phyloP scores from a whole-genome alignment of 2,329 filamentous ascomycete species.

The Penicillium sp. region DNA sequence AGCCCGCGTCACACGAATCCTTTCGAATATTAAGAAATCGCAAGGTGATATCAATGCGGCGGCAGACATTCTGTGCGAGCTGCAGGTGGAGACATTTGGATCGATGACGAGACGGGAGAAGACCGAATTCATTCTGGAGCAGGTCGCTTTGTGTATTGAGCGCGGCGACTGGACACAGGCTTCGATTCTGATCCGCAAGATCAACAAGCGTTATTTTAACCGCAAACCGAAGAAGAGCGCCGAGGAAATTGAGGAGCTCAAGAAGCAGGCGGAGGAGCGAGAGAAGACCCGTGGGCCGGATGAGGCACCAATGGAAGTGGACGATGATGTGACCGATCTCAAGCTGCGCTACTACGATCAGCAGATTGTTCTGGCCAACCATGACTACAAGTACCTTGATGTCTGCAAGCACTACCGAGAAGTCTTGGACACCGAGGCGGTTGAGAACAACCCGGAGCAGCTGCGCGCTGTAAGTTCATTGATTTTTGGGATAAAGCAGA shows the following conservation, averaged over 20 bases:
- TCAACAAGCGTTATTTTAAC: constrained; percentile 88
- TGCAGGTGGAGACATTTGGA: constrained; percentile 98
- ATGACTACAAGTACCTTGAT: constrained; percentile 95
- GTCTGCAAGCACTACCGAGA: constrained; percentile 98
- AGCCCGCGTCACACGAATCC: constrained; percentile 87
- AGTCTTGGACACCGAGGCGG: constrained; percentile 91
- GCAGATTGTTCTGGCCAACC: constrained; percentile 92
- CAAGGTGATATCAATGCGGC: constrained; percentile 90
- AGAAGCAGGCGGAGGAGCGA: constrained; percentile 73
- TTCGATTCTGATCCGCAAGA: constrained; percentile 90
- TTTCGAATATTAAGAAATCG: constrained; percentile 96
- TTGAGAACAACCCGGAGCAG: constrained; percentile 84
- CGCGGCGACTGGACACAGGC: constrained; percentile 96
- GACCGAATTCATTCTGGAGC: constrained; percentile 96
- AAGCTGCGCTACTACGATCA: constrained; percentile 97
- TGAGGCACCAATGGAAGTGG: constrained; percentile 69
- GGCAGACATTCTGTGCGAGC: constrained; percentile 89
- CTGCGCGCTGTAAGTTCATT: constrained; percentile 70
- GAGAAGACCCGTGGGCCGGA: constrained; percentile 78
- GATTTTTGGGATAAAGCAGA: background rate
- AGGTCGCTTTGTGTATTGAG: constrained; percentile 92
- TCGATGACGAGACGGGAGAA: constrained; percentile 97
- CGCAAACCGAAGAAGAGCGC: constrained; percentile 87
- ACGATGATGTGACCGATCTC: constrained; percentile 91
- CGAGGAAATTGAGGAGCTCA: constrained; percentile 86